Evolutionary conservation across 306 rosid species (phyloP).

Genomic region (Lathyrus oleraceus): DNA sequence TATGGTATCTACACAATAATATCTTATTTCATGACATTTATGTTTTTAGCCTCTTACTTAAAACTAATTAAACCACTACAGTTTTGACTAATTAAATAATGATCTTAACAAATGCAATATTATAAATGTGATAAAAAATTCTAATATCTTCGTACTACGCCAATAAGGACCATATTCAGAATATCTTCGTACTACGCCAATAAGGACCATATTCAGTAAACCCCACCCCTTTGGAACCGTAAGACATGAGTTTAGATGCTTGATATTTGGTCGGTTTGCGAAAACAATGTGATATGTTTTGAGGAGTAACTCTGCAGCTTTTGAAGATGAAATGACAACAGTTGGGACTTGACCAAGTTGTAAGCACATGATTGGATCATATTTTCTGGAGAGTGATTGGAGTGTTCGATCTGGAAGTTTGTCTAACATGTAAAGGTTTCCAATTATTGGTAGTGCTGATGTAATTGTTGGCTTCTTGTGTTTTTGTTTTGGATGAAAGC

Average conservation of each 20-base stretch:
- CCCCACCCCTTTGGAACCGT: background rate
- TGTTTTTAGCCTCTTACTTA: too few species aligned
- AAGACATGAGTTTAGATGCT: background rate
- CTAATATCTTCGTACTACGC: too few species aligned
- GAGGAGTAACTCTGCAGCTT: background rate
- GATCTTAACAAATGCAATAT: too few species aligned
- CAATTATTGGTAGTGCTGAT: background rate
- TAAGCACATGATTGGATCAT: background rate
- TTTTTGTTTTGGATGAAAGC: background rate
- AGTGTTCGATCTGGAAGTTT: background rate
- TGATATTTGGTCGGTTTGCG: background rate
- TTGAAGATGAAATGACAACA: background rate
- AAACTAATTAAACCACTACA: too few species aligned
- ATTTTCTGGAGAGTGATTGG: background rate
- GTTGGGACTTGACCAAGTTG: background rate
- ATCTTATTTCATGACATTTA: too few species aligned
- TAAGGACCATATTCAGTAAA: background rate
- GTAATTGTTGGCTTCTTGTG: background rate
- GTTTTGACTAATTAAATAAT: too few species aligned
- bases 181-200: slow-evolving; percentile 20
- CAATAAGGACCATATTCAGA: too few species aligned
- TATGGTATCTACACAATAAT: too few species aligned
- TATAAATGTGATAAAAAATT: too few species aligned
- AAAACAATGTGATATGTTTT: background rate
- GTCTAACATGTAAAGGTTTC: background rate